These are phyloP conservation scores for Cinnamomum micranthum DNA, from an alignment of 164 flowering plant species.

Conservation along the genomic window DNA sequence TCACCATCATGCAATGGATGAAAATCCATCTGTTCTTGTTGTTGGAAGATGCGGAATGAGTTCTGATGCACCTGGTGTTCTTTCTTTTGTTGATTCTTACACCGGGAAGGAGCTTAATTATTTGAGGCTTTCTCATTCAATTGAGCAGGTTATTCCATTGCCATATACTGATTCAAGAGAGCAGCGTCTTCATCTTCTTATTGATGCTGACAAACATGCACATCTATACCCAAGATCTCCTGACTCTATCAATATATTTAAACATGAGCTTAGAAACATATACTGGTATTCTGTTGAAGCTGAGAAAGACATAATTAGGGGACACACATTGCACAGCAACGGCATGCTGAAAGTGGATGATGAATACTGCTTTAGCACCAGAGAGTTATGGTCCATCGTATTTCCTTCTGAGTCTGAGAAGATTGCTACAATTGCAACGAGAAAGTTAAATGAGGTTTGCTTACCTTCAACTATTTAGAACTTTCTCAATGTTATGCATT, in stretches of 20 bases:
- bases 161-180: slow-evolving; percentile 84
- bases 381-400: slow-evolving; percentile 79
- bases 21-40: slow-evolving; percentile 86
- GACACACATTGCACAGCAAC: slow-evolving; percentile 46
- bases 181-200: slow-evolving; percentile 76
- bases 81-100: slow-evolving; percentile 88
- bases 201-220: slow-evolving; percentile 50
- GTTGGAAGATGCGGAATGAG: slow-evolving; percentile 71
- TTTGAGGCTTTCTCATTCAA: slow-evolving; percentile 47
- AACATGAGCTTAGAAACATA: slow-evolving; percentile 57
- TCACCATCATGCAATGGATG: slow-evolving; percentile 94
- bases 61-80: slow-evolving; percentile 50
- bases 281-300: slow-evolving; percentile 85
- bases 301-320: slow-evolving; percentile 65
- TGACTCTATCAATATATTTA: slow-evolving; percentile 59
- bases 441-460: slow-evolving; percentile 76
- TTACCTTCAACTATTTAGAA: slow-evolving; percentile 5
- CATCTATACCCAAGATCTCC: slow-evolving; percentile 73
- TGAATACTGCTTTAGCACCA: slow-evolving; percentile 73
- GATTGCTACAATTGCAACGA: slow-evolving; percentile 62
- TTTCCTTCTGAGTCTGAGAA: slow-evolving; percentile 91
- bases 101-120: slow-evolving; percentile 69
- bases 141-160: slow-evolving; percentile 67
- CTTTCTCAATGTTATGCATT: no score
- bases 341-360: slow-evolving; percentile 45